Evolutionary conservation across 164 flowering plant genomes (phyloP).

Genomic region (Aristolochia contorta): DNA sequence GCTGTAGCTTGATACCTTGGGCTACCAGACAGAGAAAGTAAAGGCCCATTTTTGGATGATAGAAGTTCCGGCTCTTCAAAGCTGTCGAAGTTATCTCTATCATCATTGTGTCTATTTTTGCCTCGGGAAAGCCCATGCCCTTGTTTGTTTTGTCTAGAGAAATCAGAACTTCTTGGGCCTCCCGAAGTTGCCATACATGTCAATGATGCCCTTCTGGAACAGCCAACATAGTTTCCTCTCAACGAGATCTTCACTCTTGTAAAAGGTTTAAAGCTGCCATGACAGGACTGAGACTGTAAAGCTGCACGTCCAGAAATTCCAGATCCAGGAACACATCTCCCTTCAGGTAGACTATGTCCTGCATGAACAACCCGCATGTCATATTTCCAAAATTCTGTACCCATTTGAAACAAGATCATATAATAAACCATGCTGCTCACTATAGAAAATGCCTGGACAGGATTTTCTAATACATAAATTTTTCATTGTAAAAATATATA

Average conservation of each 20-base stretch:
- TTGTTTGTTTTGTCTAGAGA: constrained; percentile 52
- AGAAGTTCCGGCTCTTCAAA: constrained; percentile 51
- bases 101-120: constrained; percentile 52
- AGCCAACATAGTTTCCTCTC: constrained; percentile 11
- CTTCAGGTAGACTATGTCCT: constrained; percentile 53
- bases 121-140: constrained; percentile 37
- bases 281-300: constrained; percentile 26
- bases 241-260: constrained; percentile 23
- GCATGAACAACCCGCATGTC: constrained; percentile 3
- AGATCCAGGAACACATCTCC: constrained; percentile 42
- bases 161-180: constrained; percentile 59
- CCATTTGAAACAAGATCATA: not conserved
- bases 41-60: constrained; percentile 58
- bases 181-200: constrained; percentile 49
- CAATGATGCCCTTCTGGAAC: constrained; percentile 23
- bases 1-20: constrained; percentile 53
- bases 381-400: not conserved
- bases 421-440: not conserved
- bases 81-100: constrained; percentile 36
- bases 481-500: too few relatives aligned
- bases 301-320: constrained; percentile 48
- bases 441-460: too few relatives aligned
- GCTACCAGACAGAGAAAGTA: constrained; percentile 42
- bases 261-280: constrained; percentile 12
- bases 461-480: not conserved